Base-by-base conservation (phyloP, 257 asterid genomes). In the Przewalskia tangutica region DNA sequence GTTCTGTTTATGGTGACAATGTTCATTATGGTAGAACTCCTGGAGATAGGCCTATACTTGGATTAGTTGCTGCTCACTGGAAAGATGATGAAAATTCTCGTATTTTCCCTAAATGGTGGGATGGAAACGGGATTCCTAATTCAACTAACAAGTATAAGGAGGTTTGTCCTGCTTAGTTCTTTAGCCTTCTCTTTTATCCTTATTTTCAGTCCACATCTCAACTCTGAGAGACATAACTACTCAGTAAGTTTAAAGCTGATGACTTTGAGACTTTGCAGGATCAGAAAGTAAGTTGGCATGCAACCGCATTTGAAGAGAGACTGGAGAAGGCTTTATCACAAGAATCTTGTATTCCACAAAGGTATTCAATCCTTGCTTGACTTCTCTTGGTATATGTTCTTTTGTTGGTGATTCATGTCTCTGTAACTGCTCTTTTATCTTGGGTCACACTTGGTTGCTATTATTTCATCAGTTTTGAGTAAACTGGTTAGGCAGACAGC, bases 51-150 rank as follows among this genome's bases (percentile, higher is more conserved):
- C 99, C 99, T 80, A 95, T 95, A 82, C 87, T 95, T 50, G 99
- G 99, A 46, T 86, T 92, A 95, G 97, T 95, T 70, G 97, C 98
- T 56, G 97, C 97, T 67, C 98, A 95, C 73, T 95, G 97, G 98
- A 91, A 88, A 58, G 95, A 92, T 16, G 93, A 92, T n/a, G 96
- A 89, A 48, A 44, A 77, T 16, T 78, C 90, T 83, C 89, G 77
- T 63, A 55, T 88, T 82, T 86, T 93, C 58, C 97, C 98, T 51
- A 90, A 89, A 85, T 87, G 92, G 94, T 93, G 97, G 98, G 97
- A 90, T 84, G 97, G 97, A 46, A 95, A 95, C 83, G 99, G 99
- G 59, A 93, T 95, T 76, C 99, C 99, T 6, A 95, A 95, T 84
- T 92, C 98, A 60, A 95, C 98, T 48, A 94, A 89, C 89, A 95